Base-by-base conservation (phyloP, 2,329 filamentous ascomycete species). In the Colletotrichum tabaci region DNA sequence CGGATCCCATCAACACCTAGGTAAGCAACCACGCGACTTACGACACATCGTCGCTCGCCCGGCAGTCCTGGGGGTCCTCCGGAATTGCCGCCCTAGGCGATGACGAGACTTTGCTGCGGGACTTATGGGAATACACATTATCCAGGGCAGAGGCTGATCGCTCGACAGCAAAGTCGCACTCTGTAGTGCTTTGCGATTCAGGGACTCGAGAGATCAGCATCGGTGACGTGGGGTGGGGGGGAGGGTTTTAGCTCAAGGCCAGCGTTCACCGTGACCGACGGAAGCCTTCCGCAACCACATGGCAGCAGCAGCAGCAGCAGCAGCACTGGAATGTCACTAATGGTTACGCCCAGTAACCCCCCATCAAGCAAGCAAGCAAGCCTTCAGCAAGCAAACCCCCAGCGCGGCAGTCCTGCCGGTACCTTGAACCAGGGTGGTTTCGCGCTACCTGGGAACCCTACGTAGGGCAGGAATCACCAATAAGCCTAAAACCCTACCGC, bases 141-240 rank as follows among this genome's bases (percentile, higher is more conserved):
- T 30, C 30, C 6, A 30, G 1, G 30, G 30, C 30, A 30, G 30
- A 30, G 30, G 15, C 18, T 56, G 21, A 50, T 50, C 23, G 2
- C 12, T 46, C 18, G 2, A 21, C 42, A 1, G 53, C 46, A 10
- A 46, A 46, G 60, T 30, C 8, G n/a, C 47, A 23, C 26, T n/a
- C 18, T 52, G 61, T 38, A 42, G 38, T 21, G 47, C 61, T 9
- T 10, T 42, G n/a, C 60, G 46, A 30, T 42, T 50, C 47, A 62
- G 38, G 35, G 12, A 44, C 46, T 21, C 4, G 10, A 44, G 18
- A 42, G 64, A 71, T 71, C 68, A 58, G 15, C 68, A 18, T 47
- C 40, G 40, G 60, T 71, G 68, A 71, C 65, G 65, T 71, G 38
- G 65, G 44, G 7, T 1, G 23, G 63, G 38, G 65, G 44, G 30